Percentiles rank a stretch among this genome's conserved stretches.
Evolutionary conservation across 208 protist genomes (phyloP).

Genomic region (Naegleria fowleri): DNA sequence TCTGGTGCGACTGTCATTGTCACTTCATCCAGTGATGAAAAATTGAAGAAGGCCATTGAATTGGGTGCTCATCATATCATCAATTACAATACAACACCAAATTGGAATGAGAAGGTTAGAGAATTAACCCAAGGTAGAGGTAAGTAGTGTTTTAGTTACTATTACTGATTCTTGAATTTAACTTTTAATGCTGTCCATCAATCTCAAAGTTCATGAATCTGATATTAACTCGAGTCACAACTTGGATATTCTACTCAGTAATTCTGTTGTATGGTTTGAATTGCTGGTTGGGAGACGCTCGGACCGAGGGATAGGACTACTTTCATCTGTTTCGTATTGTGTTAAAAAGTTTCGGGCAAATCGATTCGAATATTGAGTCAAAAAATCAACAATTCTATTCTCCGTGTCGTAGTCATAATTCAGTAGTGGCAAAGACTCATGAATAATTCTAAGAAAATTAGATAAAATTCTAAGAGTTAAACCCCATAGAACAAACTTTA

Average conservation of each 20-base stretch:
- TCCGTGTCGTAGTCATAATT: not conserved
- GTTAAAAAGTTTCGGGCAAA: too few relatives aligned
- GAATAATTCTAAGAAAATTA: not conserved
- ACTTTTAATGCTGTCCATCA: too few relatives aligned
- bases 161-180: too few relatives aligned
- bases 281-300: too few relatives aligned
- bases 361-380: too few relatives aligned
- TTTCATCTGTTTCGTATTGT: too few relatives aligned
- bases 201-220: too few relatives aligned
- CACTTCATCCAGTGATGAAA: slow-evolving; percentile 31
- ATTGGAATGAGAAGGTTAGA: slow-evolving; percentile 34
- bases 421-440: not conserved
- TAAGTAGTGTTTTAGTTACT: not conserved
- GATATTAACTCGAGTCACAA: too few relatives aligned
- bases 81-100: slow-evolving; percentile 25
- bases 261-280: too few relatives aligned
- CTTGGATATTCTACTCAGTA: too few relatives aligned
- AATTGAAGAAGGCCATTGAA: slow-evolving; percentile 25
- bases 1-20: slow-evolving; percentile 32
- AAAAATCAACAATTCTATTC: not conserved
- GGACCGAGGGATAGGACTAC: too few relatives aligned
- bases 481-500: not conserved
- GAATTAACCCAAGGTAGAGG: slow-evolving; percentile 3
- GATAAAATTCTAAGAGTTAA: not conserved
- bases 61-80: slow-evolving; percentile 30